These are phyloP conservation scores for Aeschynomene evenia DNA, from an alignment of 306 rosid species.

Conservation along the genomic window DNA sequence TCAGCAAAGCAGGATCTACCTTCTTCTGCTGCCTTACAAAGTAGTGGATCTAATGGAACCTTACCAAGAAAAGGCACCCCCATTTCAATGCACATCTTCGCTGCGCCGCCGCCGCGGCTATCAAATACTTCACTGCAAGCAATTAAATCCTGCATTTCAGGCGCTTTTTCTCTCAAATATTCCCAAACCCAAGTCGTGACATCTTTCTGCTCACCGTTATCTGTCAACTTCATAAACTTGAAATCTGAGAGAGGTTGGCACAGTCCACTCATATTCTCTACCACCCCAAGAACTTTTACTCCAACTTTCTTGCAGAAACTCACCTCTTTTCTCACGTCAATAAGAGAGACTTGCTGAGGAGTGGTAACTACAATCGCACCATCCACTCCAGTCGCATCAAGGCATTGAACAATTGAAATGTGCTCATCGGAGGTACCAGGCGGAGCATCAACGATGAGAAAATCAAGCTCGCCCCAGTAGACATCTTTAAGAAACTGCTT, in stretches of 20 bases:
- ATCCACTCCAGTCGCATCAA: slow-evolving; percentile 66
- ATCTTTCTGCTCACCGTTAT: slow-evolving; percentile 65
- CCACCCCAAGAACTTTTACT: slow-evolving; percentile 77
- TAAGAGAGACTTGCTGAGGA: slow-evolving; percentile 87
- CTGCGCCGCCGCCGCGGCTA: slow-evolving; percentile 82
- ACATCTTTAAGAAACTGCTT: slow-evolving; percentile 89
- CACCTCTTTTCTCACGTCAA: slow-evolving; percentile 87
- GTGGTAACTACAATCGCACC: slow-evolving; percentile 95
- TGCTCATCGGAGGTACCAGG: slow-evolving; percentile 98
- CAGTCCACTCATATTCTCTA: slow-evolving; percentile 93
- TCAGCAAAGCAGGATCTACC: slow-evolving; percentile 83
- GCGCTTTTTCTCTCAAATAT: slow-evolving; percentile 63
- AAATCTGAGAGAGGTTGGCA: slow-evolving; percentile 62
- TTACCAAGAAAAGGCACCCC: slow-evolving; percentile 82
- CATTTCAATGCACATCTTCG: slow-evolving; percentile 76
- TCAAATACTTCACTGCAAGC: slow-evolving; percentile 85
- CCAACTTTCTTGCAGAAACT: slow-evolving; percentile 87
- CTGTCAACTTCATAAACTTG: slow-evolving; percentile 55
- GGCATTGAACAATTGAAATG: slow-evolving; percentile 80
- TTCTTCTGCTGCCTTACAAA: slow-evolving; percentile 92
- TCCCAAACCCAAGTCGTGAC: slow-evolving; percentile 66
- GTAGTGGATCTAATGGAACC: slow-evolving; percentile 90
- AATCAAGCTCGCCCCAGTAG: slow-evolving; percentile 91
- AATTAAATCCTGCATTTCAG: slow-evolving; percentile 56
- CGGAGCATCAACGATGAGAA: slow-evolving; percentile 90